These are phyloP conservation scores for Mycena vulgaris DNA, from an alignment of 768 basidiomycete species.

Conservation along the genomic window DNA sequence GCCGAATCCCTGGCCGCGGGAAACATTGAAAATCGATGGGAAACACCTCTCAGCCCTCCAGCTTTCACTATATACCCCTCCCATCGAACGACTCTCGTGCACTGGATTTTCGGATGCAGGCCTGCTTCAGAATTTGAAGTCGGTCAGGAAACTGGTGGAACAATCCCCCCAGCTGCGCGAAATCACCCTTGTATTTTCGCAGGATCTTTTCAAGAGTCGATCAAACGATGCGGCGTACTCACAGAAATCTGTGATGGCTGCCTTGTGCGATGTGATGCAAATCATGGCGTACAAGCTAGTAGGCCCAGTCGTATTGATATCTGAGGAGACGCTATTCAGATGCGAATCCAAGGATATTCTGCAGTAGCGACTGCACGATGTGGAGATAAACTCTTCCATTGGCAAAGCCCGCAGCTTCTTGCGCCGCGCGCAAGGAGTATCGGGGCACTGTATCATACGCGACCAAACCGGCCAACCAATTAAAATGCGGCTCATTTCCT, in stretches of 20 bases:
- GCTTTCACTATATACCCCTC: not conserved
- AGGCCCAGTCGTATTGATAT: slow-evolving; percentile 1
- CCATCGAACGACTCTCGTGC: not conserved
- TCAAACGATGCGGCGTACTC: not conserved
- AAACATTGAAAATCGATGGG: not conserved
- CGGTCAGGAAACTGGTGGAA: not conserved
- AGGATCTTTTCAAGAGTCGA: not conserved
- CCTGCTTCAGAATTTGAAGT: not conserved
- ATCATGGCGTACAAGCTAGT: not conserved
- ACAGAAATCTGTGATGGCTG: not conserved
- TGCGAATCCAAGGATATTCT: not conserved
- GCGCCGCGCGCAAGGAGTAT: not conserved
- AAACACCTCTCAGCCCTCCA: not conserved
- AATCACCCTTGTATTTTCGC: not conserved
- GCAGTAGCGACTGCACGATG: slow-evolving; percentile 11
- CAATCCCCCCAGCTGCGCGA: not conserved
- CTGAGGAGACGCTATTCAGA: not conserved
- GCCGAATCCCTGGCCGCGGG: slow-evolving; percentile 1
- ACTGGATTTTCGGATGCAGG: not conserved
- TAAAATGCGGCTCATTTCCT: not conserved
- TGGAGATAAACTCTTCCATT: not conserved
- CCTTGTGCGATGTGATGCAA: not conserved
- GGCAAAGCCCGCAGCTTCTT: not conserved
- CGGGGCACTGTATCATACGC: not conserved
- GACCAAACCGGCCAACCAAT: not conserved